These are phyloP conservation scores for Sicyos baderoa DNA, from an alignment of 306 rosid genomes.

Conservation along the genomic window DNA sequence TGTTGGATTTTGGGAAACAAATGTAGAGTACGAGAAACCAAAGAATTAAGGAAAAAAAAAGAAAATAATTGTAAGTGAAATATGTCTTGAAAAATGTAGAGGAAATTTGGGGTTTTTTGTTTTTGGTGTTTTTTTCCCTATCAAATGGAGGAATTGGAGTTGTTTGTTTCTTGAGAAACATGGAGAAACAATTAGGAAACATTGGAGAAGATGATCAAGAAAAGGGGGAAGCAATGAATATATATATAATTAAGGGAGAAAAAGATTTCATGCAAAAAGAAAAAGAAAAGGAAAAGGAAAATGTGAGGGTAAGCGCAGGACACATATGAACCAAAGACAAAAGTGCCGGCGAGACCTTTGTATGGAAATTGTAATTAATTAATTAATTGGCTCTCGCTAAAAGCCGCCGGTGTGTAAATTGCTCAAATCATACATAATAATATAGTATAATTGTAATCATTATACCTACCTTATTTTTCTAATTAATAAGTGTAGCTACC, in stretches of 20 bases:
- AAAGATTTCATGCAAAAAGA: slow-evolving; percentile 11
- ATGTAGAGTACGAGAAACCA: slow-evolving; percentile 37
- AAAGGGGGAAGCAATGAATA: slow-evolving; percentile 1
- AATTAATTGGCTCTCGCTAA: background rate
- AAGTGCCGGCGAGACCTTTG: background rate
- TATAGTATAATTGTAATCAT: background rate
- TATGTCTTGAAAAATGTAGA: background rate
- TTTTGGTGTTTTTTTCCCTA: slow-evolving; percentile 27
- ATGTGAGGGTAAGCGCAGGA: background rate
- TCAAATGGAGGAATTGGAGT: slow-evolving; percentile 27
- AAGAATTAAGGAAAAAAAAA: slow-evolving; percentile 32
- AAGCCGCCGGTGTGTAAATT: background rate
- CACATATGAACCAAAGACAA: background rate
- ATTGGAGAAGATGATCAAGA: background rate
- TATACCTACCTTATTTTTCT: background rate
- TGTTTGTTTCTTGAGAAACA: slow-evolving; percentile 50
- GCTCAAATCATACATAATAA: background rate
- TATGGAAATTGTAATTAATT: background rate
- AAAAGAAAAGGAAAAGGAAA: background rate
- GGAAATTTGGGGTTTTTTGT: slow-evolving; percentile 21
- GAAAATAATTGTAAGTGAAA: slow-evolving; percentile 21
- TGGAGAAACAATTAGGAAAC: slow-evolving; percentile 12
- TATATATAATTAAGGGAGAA: background rate
- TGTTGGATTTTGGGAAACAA: slow-evolving; percentile 20
- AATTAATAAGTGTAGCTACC: background rate